These are phyloP conservation scores for Urtica urens DNA, from an alignment of 306 rosid genomes.

Conservation along the genomic window DNA sequence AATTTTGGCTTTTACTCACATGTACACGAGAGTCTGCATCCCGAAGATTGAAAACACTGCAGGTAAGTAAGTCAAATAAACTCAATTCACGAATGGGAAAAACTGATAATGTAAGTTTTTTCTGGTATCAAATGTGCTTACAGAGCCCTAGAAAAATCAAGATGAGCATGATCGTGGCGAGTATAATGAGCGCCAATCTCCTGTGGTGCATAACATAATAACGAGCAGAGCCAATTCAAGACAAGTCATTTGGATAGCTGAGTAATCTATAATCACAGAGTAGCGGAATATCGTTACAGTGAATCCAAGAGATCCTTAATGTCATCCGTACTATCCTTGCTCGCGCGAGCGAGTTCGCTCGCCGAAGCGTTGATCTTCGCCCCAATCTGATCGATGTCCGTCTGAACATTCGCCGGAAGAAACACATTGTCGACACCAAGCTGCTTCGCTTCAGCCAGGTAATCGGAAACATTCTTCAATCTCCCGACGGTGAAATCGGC, in stretches of 20 bases:
- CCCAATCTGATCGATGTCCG: conserved; percentile 33
- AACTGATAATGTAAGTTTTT: not conserved
- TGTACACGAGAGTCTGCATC: conserved; percentile 38
- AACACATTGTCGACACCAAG: conserved; percentile 36
- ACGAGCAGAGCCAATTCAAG: conserved; percentile 1
- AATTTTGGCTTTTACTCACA: conserved; percentile 36
- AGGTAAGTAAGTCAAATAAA: conserved; percentile 10
- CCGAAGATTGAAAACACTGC: conserved; percentile 62
- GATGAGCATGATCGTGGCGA: conserved; percentile 45
- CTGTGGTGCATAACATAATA: too few species aligned
- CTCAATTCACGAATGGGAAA: not conserved
- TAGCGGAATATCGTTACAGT: too few species aligned
- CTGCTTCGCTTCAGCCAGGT: conserved; percentile 33
- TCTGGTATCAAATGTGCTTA: conserved; percentile 20
- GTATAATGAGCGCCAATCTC: conserved; percentile 26
- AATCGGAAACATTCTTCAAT: conserved; percentile 31
- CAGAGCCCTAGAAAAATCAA: conserved; percentile 44
- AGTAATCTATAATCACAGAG: not conserved
- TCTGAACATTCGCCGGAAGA: conserved; percentile 33
- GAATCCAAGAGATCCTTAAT: conserved; percentile 33
- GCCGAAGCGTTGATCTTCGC: conserved; percentile 31
- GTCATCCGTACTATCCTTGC: conserved; percentile 25
- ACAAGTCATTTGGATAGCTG: conserved; percentile 2
- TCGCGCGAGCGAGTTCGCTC: conserved; percentile 18
- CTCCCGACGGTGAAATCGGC: conserved; percentile 30